These are phyloP conservation scores for Russula dissimulans DNA, from an alignment of 768 basidiomycete genomes.

Conservation along the genomic window DNA sequence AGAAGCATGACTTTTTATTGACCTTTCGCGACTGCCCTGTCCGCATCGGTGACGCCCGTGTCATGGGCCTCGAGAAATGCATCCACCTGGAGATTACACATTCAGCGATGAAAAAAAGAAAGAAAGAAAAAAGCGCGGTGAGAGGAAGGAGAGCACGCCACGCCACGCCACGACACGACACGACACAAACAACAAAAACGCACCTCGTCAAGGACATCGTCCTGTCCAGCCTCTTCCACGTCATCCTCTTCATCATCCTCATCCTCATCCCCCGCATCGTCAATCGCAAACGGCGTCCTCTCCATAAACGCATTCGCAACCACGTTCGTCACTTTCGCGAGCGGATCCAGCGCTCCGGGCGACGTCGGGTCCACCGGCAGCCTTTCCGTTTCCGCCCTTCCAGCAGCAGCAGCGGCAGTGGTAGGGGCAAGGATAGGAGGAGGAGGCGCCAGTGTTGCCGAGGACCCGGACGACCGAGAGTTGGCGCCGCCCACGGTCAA, in stretches of 20 bases:
- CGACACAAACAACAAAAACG: constrained; percentile 17
- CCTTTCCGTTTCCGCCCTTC: constrained; percentile 24
- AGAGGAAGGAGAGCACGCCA: not conserved
- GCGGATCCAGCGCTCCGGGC: constrained; percentile 37
- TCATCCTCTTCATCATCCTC: constrained; percentile 57
- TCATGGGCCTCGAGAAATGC: constrained; percentile 94
- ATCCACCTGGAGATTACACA: constrained; percentile 48
- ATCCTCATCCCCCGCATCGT: constrained; percentile 82
- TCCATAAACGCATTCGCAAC: constrained; percentile 69
- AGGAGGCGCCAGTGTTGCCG: not conserved
- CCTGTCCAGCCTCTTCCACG: constrained; percentile 52
- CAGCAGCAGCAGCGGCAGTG: too few species aligned
- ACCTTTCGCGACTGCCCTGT: constrained; percentile 73
- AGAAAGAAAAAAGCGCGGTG: not conserved
- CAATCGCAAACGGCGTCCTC: constrained; percentile 92
- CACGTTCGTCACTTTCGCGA: constrained; percentile 68
- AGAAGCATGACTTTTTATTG: constrained; percentile 19
- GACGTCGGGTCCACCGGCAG: constrained; percentile 21
- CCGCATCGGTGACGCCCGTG: constrained; percentile 70
- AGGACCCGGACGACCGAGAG: not conserved
- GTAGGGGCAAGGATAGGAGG: not conserved
- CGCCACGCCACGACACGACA: too few species aligned
- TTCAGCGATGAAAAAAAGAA: not conserved
- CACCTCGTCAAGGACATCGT: constrained; percentile 86
- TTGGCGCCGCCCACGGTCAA: constrained; percentile 27